Conservation (phyloP, 2,329 filamentous ascomycete genomes). For the Sarocladium oryzae region DNA sequence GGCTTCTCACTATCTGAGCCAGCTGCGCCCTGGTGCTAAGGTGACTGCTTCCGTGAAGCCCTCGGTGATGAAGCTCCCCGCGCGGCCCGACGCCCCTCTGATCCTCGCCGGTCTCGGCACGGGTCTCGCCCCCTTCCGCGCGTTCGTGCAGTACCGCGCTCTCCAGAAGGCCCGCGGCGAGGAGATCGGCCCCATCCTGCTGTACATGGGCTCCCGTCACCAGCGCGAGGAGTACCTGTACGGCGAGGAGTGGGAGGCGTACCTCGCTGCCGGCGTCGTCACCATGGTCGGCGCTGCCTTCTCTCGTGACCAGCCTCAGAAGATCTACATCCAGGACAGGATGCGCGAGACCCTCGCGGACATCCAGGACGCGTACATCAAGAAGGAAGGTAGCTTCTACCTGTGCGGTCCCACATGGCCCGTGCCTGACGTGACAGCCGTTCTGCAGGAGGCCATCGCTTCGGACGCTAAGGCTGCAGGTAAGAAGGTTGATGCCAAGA, state of each 20-base stretch:
- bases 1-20: slow-evolving; percentile 82
- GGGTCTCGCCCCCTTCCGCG: slow-evolving; percentile 96
- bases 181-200: slow-evolving; percentile 83
- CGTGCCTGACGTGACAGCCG: slow-evolving; percentile 90
- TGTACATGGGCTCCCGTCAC: slow-evolving; percentile 96
- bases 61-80: slow-evolving; percentile 97
- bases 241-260: slow-evolving; percentile 98
- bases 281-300: slow-evolving; percentile 91
- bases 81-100: slow-evolving; percentile 79
- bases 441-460: slow-evolving; percentile 86
- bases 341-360: slow-evolving; percentile 84
- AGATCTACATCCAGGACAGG: slow-evolving; percentile 98
- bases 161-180: slow-evolving; percentile 98
- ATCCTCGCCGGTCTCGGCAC: slow-evolving; percentile 99
- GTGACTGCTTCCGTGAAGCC: slow-evolving; percentile 95
- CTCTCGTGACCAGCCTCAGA: slow-evolving; percentile 92
- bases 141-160: slow-evolving; percentile 95
- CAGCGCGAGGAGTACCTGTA: slow-evolving; percentile 98
- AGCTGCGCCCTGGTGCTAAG: slow-evolving; percentile 65
- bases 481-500: slow-evolving; percentile 77
- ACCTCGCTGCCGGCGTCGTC: slow-evolving; percentile 90
- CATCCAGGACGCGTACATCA: slow-evolving; percentile 80
- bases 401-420: slow-evolving; percentile 98
- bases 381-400: slow-evolving; percentile 89
- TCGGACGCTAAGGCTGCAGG: slow-evolving; percentile 61